Base-by-base conservation (phyloP, 2,329 filamentous ascomycete species). In the Albophoma yamanashiensis region DNA sequence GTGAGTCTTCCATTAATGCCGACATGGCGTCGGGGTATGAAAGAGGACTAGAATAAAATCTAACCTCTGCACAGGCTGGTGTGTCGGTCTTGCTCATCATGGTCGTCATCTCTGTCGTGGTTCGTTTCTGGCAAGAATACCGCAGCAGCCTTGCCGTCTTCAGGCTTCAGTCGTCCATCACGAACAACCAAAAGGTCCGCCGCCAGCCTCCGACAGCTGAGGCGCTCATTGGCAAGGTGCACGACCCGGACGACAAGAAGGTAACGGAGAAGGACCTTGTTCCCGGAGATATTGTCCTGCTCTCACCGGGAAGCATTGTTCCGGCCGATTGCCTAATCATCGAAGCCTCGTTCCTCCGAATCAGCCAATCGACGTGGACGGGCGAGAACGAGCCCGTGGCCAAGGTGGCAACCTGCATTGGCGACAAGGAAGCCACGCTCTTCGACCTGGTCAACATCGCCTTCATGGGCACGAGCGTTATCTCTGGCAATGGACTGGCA, bases 351-450 rank as follows among this genome's bases (percentile, higher is more conserved):
- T 70, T 69, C 40, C 61, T 70, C 1, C 67, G 67, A 2, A 60
- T 70, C 56, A 67, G 68, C 40, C 67, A 69, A 57, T 70, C 68
- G n/a, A 68, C 66, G 17, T 69, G 67, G 67, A 70, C 67, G 0
- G 69, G 69, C n/a, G 69, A 70, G 58, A 70, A 61, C 56, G 64
- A 64, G 11, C 68, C 69, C 3, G 66, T 67, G 2, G 58, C 64
- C 22, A 70, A 70, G 59, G 47, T 55, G 1, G 56, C 67, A 1
- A 60, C 58, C 17, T 15, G 34, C 2, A 43, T 27, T 14, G 66
- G 63, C 34, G 63, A 65, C 40, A 69, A 68, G 36, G 62, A 64
- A 2, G 57, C 56, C 12, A 61, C 63, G 0, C 58, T 68, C 7
- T 70, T 69, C 36, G 68, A 70, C 55, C 42, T 68, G 8, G 53